These are phyloP conservation scores for Ogataea trehalophila DNA, from an alignment of 805 yeast genomes.

Conservation along the genomic window DNA sequence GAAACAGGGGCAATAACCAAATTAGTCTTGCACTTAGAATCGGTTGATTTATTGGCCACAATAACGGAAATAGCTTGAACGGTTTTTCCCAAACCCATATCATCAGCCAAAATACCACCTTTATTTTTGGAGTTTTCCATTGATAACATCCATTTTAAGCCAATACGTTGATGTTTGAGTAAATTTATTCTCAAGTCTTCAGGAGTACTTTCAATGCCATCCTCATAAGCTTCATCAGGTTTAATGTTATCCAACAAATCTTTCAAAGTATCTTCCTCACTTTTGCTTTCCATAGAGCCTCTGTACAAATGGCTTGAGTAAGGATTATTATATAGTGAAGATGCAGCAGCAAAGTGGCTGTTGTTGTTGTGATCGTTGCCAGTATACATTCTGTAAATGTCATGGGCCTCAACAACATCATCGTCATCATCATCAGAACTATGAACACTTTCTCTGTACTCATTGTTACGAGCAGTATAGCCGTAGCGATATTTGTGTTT, in stretches of 20 bases:
- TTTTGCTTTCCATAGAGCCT: background rate
- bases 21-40: slow-evolving; percentile 43
- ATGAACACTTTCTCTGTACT: no score
- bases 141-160: slow-evolving; percentile 73
- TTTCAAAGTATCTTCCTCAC: slow-evolving; percentile 24
- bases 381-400: no score
- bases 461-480: no score
- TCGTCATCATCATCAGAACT: no score
- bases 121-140: slow-evolving; percentile 56
- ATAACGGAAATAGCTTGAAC: slow-evolving; percentile 63
- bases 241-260: slow-evolving; percentile 46
- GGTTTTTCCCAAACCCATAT: slow-evolving; percentile 81
- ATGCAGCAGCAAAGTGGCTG: no score
- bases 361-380: no score
- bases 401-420: no score
- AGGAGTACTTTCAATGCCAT: slow-evolving; percentile 62
- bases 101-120: slow-evolving; percentile 77
- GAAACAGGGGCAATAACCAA: slow-evolving; percentile 91
- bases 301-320: background rate
- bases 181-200: slow-evolving; percentile 44
- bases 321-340: background rate
- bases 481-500: no score
- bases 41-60: slow-evolving; percentile 36
- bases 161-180: slow-evolving; percentile 70
- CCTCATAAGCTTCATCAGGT: slow-evolving; percentile 44